A percentile compares a stretch with the other conserved stretches of the same genome.
Evolutionary conservation across 2,329 filamentous ascomycete genomes (phyloP).

Genomic region (Aureobasidium sp.): DNA sequence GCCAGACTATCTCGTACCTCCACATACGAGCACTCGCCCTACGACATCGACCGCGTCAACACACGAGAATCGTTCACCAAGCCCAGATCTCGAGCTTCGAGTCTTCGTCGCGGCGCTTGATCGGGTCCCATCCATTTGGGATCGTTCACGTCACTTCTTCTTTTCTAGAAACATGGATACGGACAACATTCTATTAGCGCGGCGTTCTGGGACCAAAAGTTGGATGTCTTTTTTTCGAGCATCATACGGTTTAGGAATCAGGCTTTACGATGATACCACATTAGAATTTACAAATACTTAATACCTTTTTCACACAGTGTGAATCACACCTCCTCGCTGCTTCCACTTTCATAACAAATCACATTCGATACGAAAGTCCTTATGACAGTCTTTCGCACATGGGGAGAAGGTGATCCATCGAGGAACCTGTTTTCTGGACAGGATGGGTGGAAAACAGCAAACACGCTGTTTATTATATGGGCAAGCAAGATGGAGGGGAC

Average conservation of each 20-base stretch:
- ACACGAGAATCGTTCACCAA: constrained; percentile 38
- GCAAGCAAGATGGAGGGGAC: too few relatives aligned
- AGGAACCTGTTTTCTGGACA: too few relatives aligned
- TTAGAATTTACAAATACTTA: background rate
- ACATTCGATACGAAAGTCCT: too few relatives aligned
- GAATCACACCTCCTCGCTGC: background rate
- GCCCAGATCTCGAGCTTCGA: constrained; percentile 6
- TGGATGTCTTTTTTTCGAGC: background rate
- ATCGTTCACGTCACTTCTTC: background rate
- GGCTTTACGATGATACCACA: background rate
- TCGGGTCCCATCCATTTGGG: background rate
- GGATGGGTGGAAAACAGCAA: too few relatives aligned
- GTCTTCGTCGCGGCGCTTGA: background rate
- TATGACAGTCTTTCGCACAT: too few relatives aligned
- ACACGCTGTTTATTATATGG: too few relatives aligned
- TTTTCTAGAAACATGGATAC: background rate
- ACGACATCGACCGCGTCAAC: constrained; percentile 40
- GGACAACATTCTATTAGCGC: background rate
- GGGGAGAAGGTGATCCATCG: too few relatives aligned
- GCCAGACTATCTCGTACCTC: constrained; percentile 16
- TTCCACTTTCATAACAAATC: background rate
- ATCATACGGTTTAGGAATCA: background rate
- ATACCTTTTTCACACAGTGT: background rate
- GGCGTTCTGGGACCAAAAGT: constrained; percentile 5
- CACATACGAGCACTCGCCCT: constrained; percentile 35